Evolutionary conservation across 1,139 yeast genomes (phyloP), one percentile per base, ranked within the genome.

Genomic region (Suhomyces choctaworum): DNA sequence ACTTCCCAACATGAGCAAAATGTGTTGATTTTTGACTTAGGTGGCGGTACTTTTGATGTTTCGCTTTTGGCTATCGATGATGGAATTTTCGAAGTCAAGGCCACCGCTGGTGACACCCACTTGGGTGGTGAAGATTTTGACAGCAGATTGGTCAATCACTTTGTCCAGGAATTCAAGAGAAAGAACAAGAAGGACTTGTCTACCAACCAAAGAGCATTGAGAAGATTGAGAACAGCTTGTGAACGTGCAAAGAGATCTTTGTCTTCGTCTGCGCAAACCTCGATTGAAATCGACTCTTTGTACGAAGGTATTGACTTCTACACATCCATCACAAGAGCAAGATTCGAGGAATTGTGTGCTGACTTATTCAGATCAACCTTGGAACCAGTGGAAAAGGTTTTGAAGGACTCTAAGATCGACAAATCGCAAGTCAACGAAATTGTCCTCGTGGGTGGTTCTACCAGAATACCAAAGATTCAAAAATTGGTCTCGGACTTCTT

Each of bases 381-480:
- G 56, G 86, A 81, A 58, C 95, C 95, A 46, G 94, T 85, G 55
- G 90, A 81, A 71, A 80, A 82, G 77, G 95, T 85, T 44, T 75
- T 85, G 68, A 81, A 80, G 77, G 95, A 85, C 64, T 72, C 95
- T 52, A 78, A 79, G 69, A 64, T 82, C 52, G 84, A 81, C 71
- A 85, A 85, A 74, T 69, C 88, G 49, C 76, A 74, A 62, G 89
- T 85, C 51, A 82, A 84, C 67, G 95, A 85, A 68, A 85, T 85
- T 55, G 95, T 85, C 54, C 76, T 85, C 50, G 95, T 85, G 50
- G 95, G 95, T 78, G 95, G 95, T 70, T 85, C 95, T 46, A 85
- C 95, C 67, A 85, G 95, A 80, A 85, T 85, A 72, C 95, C 95
- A 78, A 84, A 84, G 82, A 83, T 85, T 55, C 95, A 85, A 73